Percentiles rank a stretch among this genome's conserved stretches.
phyloP scores from a whole-genome alignment of 306 rosid genomes.

The Hippophae rhamnoides region DNA sequence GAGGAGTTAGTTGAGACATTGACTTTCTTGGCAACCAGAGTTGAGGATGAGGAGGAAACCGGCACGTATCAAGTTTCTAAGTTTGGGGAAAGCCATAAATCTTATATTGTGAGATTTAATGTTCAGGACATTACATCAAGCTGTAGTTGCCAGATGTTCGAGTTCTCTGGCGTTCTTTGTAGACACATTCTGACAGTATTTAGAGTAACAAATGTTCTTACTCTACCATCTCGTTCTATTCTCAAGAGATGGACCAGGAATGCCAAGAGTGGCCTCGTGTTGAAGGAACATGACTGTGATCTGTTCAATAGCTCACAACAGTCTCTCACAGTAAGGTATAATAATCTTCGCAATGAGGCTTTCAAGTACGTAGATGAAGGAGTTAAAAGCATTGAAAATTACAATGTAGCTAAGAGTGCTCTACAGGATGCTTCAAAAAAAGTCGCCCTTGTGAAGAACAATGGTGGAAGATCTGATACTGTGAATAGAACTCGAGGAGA shows the following conservation, averaged over 20 bases:
- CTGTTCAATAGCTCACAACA: constrained; percentile 16
- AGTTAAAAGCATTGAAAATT: constrained; percentile 14
- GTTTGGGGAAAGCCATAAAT: constrained; percentile 21
- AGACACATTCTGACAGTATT: constrained; percentile 29
- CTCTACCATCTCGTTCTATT: constrained; percentile 26
- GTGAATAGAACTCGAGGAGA: constrained; percentile 8
- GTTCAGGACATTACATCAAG: constrained; percentile 19
- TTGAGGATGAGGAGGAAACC: constrained; percentile 17
- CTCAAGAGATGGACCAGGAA: constrained; percentile 31
- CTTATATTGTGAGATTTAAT: constrained; percentile 20
- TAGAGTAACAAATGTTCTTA: constrained; percentile 33
- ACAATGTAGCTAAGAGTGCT: constrained; percentile 15
- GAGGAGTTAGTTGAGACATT: constrained; percentile 27
- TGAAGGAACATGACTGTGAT: constrained; percentile 18
- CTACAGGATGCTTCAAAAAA: constrained; percentile 24
- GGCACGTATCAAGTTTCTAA: constrained; percentile 21
- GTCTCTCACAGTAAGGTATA: constrained; percentile 16
- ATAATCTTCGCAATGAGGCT: constrained; percentile 24
- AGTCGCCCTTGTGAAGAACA: constrained; percentile 17
- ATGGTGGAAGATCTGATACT: background rate
- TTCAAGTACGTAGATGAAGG: constrained; percentile 28
- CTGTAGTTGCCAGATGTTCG: constrained; percentile 27
- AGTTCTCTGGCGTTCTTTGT: constrained; percentile 26
- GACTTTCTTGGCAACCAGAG: constrained; percentile 26
- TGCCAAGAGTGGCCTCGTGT: constrained; percentile 29